Evolutionary conservation across 306 rosid species (phyloP).

Genomic region (Cicer bijugum): DNA sequence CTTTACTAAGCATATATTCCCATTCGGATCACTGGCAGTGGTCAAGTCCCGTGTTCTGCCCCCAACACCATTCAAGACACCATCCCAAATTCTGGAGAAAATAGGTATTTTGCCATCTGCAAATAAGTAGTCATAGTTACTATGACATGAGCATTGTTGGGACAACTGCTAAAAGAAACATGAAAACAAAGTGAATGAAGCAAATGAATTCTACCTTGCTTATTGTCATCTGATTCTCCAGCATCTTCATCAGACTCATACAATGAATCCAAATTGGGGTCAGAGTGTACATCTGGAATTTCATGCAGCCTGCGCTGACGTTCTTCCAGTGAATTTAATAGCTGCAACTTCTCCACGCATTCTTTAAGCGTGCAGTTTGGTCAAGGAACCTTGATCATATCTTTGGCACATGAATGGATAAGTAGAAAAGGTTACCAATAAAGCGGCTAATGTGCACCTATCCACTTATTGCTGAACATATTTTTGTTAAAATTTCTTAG

Average conservation of each 20-base stretch:
- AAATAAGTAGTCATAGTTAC: conserved; percentile 45
- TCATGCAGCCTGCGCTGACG: conserved; percentile 68
- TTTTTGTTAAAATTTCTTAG: conserved; percentile 36
- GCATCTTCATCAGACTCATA: conserved; percentile 67
- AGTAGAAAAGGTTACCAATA: conserved; percentile 28
- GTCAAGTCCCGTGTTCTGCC: conserved; percentile 48
- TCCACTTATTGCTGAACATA: conserved; percentile 35
- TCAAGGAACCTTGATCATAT: conserved; percentile 66
- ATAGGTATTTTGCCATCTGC: conserved; percentile 64
- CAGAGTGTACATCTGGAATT: conserved; percentile 70
- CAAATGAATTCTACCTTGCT: conserved; percentile 63
- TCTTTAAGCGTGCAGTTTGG: conserved; percentile 71
- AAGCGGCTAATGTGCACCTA: conserved; percentile 33
- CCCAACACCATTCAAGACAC: conserved; percentile 46
- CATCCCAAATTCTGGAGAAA: conserved; percentile 53
- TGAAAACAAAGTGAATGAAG: conserved; percentile 39
- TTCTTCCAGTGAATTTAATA: conserved; percentile 73
- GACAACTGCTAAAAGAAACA: conserved; percentile 41
- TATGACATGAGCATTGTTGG: conserved; percentile 44
- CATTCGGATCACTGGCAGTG: conserved; percentile 49
- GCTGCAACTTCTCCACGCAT: conserved; percentile 74
- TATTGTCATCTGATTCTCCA: conserved; percentile 56
- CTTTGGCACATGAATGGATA: conserved; percentile 36
- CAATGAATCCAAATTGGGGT: conserved; percentile 76
- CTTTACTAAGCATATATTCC: conserved; percentile 39